Base-by-base conservation (phyloP, 352 stramenopile species). In the Pythium angustatum region DNA sequence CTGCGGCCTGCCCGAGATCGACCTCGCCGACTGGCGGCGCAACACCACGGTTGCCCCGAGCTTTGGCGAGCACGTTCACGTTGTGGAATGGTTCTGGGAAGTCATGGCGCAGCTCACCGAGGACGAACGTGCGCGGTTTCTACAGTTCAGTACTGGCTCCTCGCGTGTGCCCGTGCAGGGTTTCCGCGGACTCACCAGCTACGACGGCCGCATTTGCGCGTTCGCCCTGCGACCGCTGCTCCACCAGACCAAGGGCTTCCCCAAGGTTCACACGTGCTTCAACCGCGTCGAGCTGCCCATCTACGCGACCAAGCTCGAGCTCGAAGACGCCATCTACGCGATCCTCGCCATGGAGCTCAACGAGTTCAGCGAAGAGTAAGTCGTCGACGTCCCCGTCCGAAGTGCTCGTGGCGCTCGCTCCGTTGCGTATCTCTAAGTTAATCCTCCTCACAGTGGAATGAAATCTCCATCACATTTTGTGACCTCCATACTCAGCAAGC, bases 281-380 rank as follows among this genome's bases (percentile, higher is more conserved):
- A 93, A 94, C 50, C 86, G 84, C 40, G 77, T 93, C 24, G 86
- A 95, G 50, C 41, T 93, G 62, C 86, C 86, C 21, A 52, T 90
- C n/a, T 95, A 95, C 57, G 62, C 53, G 30, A 90, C 71, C 8
- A 98, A 96, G 73, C 71, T 79, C 44, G 92, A 99, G 62, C 75
- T 99, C 27, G 81, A 98, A 58, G 85, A 98, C 60, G 97, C 97
- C 28, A 78, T 99, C 2, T 97, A 91, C 52, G 83, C 98, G 53
- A 91, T 98, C 19, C 91, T 99, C 21, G 91, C 96, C 40, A 98
- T 99, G 94, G 94, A 98, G 62, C 81, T 93, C 57, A 98, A 93
- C 22, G 96, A 98, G 62, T 99, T 99, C 68, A 91, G 74, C 44
- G 83, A 92, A 24, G 81, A 93, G 65, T 94, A 71, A 72, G n/a